Evolutionary conservation across 371 early-diverging fungal species (phyloP), one percentile per base, ranked within the genome.

Genomic region (Mortierella sp.): DNA sequence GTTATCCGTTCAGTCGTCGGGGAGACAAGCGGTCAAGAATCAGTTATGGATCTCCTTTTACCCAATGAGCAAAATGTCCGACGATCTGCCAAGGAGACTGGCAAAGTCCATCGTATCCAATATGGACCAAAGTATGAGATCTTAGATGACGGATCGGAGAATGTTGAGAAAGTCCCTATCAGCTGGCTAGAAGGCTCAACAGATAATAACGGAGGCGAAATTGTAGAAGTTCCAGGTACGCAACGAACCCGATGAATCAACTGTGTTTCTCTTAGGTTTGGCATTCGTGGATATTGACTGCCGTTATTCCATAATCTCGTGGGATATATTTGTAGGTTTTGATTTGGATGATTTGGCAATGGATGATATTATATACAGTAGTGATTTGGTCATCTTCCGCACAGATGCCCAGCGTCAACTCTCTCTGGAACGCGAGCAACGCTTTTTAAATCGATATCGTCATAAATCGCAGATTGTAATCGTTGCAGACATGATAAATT

Each of bases 351-450:
- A 72, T 19, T 55, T 81, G 72, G 59, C 70, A 45, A 76, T 81
- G 82, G 82, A 81, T 62, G 82, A 81, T 47, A 81, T 81, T 69
- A 61, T 81, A 24, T 76, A 72, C 67, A 81, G 70, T 60, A 81
- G 82, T 22, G 82, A 81, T 60, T 33, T 81, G 67, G 62, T 81
- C 28, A 40, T 81, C 15, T 66, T 81, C 22, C 63, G 82, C 13
- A 81, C 82, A 1, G 76, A 81, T 13, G 75, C 76, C 3, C 72
- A 71, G 43, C 82, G 82, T 32, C 82, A 81, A 66, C 70, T 81
- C 16, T 76, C 76, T 7, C 65, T 81, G 62, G 81, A 76, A 48
- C 69, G 69, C 28, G 81, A 81, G 28, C 81, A 81, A 28, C 69
- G 71, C 48, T 81, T 81, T 22, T 63, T 81, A 62, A 75, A 76